A percentile compares a stretch with the other conserved stretches of the same genome.
Conservation (phyloP, 495 filamentous ascomycete species). For the Podospora anserina region DNA sequence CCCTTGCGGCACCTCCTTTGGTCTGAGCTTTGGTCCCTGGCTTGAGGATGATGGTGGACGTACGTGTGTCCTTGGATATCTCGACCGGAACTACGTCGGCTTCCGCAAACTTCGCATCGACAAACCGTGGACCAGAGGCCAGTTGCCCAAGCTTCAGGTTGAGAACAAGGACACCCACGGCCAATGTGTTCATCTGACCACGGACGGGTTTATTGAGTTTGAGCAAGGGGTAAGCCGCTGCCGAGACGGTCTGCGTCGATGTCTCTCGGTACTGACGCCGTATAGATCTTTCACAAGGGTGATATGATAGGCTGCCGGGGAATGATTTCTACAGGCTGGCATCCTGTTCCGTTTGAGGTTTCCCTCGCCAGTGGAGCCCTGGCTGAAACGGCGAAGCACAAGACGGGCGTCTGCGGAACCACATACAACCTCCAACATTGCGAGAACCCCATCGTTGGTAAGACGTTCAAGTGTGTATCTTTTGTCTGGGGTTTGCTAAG, state of each 20-base stretch:
- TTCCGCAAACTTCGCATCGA: conserved; percentile 42
- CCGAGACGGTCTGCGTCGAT: no score
- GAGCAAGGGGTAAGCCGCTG: conserved; percentile 39
- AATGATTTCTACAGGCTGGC: conserved; percentile 40
- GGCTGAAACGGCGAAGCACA: conserved; percentile 24
- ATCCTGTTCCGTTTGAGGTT: conserved; percentile 40
- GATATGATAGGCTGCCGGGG: conserved; percentile 37
- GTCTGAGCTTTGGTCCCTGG: conserved; percentile 47
- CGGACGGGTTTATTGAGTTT: conserved; percentile 47
- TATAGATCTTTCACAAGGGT: conserved; percentile 35
- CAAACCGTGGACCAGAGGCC: conserved; percentile 22
- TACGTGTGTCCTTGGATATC: conserved; percentile 39
- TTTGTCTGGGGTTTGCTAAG: not conserved
- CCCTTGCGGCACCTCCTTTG: conserved; percentile 43
- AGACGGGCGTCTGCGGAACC: conserved; percentile 37
- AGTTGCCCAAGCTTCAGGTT: conserved; percentile 28
- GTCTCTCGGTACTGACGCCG: conserved; percentile 19
- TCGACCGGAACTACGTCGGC: conserved; percentile 44
- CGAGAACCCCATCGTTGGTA: conserved; percentile 47
- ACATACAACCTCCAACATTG: conserved; percentile 29
- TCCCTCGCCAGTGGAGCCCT: conserved; percentile 22
- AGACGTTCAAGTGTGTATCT: not conserved
- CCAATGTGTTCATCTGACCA: conserved; percentile 42
- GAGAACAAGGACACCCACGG: conserved; percentile 33
- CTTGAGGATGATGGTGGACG: conserved; percentile 26